phyloP scores from a whole-genome alignment of 2,329 filamentous ascomycete species.

The Teratosphaeria viscida region DNA sequence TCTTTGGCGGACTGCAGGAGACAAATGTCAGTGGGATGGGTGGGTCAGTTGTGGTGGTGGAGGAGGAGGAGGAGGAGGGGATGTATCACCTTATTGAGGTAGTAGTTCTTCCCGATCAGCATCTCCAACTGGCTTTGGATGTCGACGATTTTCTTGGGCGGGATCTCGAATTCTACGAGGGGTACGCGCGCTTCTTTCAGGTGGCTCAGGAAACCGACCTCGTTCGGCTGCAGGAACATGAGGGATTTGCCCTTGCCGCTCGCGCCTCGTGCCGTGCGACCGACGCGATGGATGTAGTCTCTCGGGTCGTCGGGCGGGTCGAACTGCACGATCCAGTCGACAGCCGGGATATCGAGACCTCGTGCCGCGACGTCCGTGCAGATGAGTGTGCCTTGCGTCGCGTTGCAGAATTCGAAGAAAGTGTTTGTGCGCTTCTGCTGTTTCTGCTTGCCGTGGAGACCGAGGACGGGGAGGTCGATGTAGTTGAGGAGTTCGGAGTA shows the following conservation, averaged over 20 bases:
- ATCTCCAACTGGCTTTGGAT: slow-evolving; percentile 76
- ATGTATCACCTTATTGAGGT: slow-evolving; percentile 65
- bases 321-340: slow-evolving; percentile 95
- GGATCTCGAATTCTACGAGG: slow-evolving; percentile 93
- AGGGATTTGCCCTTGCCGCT: slow-evolving; percentile 77
- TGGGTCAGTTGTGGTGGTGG: neutral
- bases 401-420: slow-evolving; percentile 92
- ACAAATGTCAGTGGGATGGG: neutral
- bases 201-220: slow-evolving; percentile 85
- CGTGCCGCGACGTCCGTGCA: slow-evolving; percentile 94
- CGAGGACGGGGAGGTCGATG: slow-evolving; percentile 82
- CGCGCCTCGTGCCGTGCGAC: slow-evolving; percentile 79
- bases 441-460: slow-evolving; percentile 91
- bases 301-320: slow-evolving; percentile 53
- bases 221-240: slow-evolving; percentile 85
- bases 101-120: slow-evolving; percentile 90
- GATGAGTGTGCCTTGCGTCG: slow-evolving; percentile 75
- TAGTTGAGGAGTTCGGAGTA: slow-evolving; percentile 93
- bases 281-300: slow-evolving; percentile 92
- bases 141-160: slow-evolving; percentile 78
- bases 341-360: slow-evolving; percentile 88
- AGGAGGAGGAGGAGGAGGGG: slow-evolving; percentile 1
- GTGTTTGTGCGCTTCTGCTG: slow-evolving; percentile 98
- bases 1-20: slow-evolving; percentile 50
- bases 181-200: slow-evolving; percentile 86